Evolutionary conservation across 2,329 filamentous ascomycete species (phyloP).

Genomic region (Lizonia empirigonia): DNA sequence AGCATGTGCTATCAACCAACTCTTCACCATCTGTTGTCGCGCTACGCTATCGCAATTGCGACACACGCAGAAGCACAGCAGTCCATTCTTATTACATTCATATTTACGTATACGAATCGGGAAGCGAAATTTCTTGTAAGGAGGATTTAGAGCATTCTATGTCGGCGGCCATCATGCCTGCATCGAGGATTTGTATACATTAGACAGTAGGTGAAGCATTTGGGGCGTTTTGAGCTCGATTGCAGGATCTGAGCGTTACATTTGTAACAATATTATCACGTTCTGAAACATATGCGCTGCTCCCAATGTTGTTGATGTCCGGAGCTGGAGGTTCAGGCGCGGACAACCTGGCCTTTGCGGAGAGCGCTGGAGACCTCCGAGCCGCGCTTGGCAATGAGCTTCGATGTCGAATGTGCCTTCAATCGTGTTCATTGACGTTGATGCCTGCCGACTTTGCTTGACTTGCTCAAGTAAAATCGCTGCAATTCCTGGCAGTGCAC

Average conservation of each 20-base stretch:
- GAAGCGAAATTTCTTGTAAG: constrained; percentile 27
- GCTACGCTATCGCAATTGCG: neutral
- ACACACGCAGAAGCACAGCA: neutral
- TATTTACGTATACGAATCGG: constrained; percentile 19
- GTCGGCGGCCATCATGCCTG: constrained; percentile 11
- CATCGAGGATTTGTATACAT: constrained; percentile 36
- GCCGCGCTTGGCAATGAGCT: constrained; percentile 16
- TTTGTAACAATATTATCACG: constrained; percentile 23
- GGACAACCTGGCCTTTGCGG: constrained; percentile 25
- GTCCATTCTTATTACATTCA: neutral
- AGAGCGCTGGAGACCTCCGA: constrained; percentile 21
- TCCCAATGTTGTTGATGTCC: neutral
- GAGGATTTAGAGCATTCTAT: constrained; percentile 14
- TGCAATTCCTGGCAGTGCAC: constrained; percentile 2
- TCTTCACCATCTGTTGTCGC: neutral
- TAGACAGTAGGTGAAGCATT: constrained; percentile 45
- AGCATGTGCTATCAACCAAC: neutral
- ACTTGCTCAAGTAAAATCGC: constrained; percentile 19
- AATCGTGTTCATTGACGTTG: constrained; percentile 10
- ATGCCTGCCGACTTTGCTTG: constrained; percentile 24
- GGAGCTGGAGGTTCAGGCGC: constrained; percentile 4
- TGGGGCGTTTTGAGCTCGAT: constrained; percentile 31
- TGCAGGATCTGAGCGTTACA: constrained; percentile 21
- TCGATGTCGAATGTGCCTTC: constrained; percentile 6
- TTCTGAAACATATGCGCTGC: neutral